These are phyloP conservation scores for Emmonsiellopsis sp. DNA, from an alignment of 2,329 filamentous ascomycete species.

Conservation along the genomic window DNA sequence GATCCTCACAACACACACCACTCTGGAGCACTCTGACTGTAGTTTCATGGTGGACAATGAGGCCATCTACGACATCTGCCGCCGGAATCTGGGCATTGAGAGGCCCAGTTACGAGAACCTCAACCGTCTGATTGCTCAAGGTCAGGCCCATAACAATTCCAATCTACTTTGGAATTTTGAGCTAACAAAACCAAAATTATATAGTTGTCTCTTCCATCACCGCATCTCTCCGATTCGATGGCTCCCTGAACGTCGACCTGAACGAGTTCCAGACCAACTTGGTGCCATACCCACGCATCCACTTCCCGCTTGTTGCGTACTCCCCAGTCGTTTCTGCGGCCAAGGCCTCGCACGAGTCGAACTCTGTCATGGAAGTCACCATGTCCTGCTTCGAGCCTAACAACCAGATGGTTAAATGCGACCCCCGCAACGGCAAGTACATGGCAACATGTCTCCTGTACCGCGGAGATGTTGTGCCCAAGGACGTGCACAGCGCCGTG, in stretches of 20 bases:
- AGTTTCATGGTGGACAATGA: constrained; percentile 99
- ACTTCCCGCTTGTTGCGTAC: constrained; percentile 98
- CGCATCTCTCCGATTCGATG: constrained; percentile 94
- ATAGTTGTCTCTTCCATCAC: constrained; percentile 96
- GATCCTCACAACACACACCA: constrained; percentile 97
- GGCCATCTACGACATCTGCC: constrained; percentile 99
- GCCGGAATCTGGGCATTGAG: constrained; percentile 92
- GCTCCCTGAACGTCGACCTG: constrained; percentile 96
- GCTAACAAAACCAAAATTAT: constrained; percentile 26
- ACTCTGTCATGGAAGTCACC: constrained; percentile 76
- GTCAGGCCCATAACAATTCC: constrained; percentile 37
- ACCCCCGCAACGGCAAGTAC: constrained; percentile 98
- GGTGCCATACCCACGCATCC: constrained; percentile 96
- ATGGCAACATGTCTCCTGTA: constrained; percentile 98
- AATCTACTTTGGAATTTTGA: not conserved
- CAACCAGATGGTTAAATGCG: constrained; percentile 99
- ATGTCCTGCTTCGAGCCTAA: constrained; percentile 99
- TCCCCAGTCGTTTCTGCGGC: constrained; percentile 87
- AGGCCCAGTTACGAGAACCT: constrained; percentile 98
- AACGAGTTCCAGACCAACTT: constrained; percentile 99
- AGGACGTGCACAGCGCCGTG: constrained; percentile 86
- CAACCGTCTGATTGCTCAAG: constrained; percentile 96
- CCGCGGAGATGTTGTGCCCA: constrained; percentile 95
- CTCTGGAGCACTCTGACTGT: constrained; percentile 98
- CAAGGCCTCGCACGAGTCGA: constrained; percentile 95